Evolutionary conservation across 73 alveolate genomes (phyloP), one percentile per base, ranked within the genome.

Genomic region (Paramecium sonneborni): DNA sequence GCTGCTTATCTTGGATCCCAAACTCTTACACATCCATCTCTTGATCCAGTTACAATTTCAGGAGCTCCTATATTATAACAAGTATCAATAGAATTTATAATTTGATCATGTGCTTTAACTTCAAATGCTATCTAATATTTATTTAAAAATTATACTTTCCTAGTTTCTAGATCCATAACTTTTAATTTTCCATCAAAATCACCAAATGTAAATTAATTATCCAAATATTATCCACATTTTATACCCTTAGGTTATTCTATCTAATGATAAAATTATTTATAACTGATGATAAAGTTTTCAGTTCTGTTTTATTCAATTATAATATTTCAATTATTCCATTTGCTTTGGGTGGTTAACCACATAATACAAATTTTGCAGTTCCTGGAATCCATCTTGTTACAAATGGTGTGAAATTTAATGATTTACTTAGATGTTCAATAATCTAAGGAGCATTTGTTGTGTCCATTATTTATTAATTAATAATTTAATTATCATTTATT

Each of bases 1-100:
- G 99, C 97, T 76, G 94, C 98, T 28, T 97, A 95, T 87, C 99
- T 95, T 0, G 99, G 99, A 85, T 99, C 99, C 99, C 99, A 99
- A 5, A 99, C 99, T 96, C 98, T 94, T 3, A 96, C 99, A 58
- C 98, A 92, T 11, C 99, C 99, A 88, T 99, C 99, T 70, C 99
- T 85, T 58, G 99, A 99, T 15, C 99, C 99, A 5, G 99, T 99
- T 21, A 97, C 99, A 26, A 99, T 95, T 94, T 98, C 99, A 18
- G 99, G 99, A 11, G 99, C 99, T 12, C 99, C 99, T 55, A 95
- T 93, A 30, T 96, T 98, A 28, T 96, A 92, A 7, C 98, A 98
- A 52, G 94, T 99, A 92, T 99, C 99, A 18, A 99, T 96, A 28
- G 98, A 94, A 85, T 99, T 98, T 69, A 97, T 98, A 85, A 99